Evolutionary conservation across 2,329 filamentous ascomycete species (phyloP).

Genomic region (Aspergillus persii): DNA sequence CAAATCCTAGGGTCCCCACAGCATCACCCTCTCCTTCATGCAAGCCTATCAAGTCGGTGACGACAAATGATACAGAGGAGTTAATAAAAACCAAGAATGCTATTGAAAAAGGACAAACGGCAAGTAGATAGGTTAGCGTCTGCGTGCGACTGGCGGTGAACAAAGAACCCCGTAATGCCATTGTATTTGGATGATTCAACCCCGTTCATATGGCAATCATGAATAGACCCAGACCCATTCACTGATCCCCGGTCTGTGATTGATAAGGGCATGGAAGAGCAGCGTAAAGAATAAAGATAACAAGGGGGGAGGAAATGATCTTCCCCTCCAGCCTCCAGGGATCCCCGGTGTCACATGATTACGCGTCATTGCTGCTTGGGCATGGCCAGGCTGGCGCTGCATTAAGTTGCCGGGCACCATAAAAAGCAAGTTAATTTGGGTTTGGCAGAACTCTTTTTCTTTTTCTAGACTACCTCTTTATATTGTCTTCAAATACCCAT

Average conservation of each 20-base stretch:
- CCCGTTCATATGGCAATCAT: background rate
- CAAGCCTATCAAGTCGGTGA: slow-evolving; percentile 61
- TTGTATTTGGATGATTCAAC: slow-evolving; percentile 7
- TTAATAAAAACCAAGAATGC: slow-evolving; percentile 66
- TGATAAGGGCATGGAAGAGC: background rate
- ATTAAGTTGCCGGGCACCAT: background rate
- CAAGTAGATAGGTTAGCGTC: slow-evolving; percentile 59
- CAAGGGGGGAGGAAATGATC: background rate
- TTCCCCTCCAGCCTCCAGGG: background rate
- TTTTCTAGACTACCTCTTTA: background rate
- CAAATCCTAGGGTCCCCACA: slow-evolving; percentile 54
- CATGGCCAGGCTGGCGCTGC: background rate
- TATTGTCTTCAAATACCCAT: too few species aligned
- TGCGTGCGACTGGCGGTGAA: slow-evolving; percentile 60
- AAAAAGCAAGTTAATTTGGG: background rate
- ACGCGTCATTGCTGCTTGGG: slow-evolving; percentile 3
- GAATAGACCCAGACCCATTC: background rate
- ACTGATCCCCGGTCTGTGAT: background rate
- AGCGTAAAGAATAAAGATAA: background rate
- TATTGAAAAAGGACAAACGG: slow-evolving; percentile 64
- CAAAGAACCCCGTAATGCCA: slow-evolving; percentile 33
- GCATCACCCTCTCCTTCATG: slow-evolving; percentile 57
- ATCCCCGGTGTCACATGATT: slow-evolving; percentile 16
- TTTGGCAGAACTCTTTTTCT: background rate
- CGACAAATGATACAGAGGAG: slow-evolving; percentile 62